Evolutionary conservation across 306 rosid species (phyloP).

Genomic region (Cucurbita ficifolia): DNA sequence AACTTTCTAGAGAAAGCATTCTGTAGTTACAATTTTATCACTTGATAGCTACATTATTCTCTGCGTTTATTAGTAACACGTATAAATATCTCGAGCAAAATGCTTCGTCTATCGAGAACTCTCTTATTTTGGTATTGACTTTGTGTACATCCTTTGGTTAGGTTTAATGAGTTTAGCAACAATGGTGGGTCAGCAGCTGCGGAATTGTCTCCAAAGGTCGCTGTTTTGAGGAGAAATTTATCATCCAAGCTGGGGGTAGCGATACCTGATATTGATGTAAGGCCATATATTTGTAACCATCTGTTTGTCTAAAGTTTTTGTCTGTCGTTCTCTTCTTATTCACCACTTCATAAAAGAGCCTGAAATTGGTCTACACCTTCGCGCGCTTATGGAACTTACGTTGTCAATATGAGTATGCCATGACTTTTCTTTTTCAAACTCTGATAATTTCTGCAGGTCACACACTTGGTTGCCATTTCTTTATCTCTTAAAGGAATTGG

Average conservation of each 20-base stretch:
- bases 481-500: constrained; percentile 63
- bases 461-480: constrained; percentile 33
- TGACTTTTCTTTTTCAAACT: constrained; percentile 7
- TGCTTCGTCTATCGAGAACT: not conserved
- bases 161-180: constrained; percentile 70
- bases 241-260: constrained; percentile 39
- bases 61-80: not conserved
- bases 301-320: not conserved
- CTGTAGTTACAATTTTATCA: not conserved
- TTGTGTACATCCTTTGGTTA: constrained; percentile 9
- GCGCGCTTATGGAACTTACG: not conserved
- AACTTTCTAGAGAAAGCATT: no score
- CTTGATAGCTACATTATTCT: not conserved
- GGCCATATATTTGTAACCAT: constrained; percentile 9
- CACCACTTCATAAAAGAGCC: not conserved
- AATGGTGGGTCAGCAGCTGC: constrained; percentile 65
- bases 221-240: constrained; percentile 23
- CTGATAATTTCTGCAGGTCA: constrained; percentile 34
- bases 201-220: constrained; percentile 54
- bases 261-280: constrained; percentile 48
- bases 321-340: not conserved
- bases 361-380: no score
- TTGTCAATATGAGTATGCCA: not conserved
- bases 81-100: not conserved
- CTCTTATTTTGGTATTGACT: constrained; percentile 5